Percentiles rank a stretch among this genome's conserved stretches.
Evolutionary conservation across 2,329 filamentous ascomycete species (phyloP).

Genomic region (Epichloe uncinata): DNA sequence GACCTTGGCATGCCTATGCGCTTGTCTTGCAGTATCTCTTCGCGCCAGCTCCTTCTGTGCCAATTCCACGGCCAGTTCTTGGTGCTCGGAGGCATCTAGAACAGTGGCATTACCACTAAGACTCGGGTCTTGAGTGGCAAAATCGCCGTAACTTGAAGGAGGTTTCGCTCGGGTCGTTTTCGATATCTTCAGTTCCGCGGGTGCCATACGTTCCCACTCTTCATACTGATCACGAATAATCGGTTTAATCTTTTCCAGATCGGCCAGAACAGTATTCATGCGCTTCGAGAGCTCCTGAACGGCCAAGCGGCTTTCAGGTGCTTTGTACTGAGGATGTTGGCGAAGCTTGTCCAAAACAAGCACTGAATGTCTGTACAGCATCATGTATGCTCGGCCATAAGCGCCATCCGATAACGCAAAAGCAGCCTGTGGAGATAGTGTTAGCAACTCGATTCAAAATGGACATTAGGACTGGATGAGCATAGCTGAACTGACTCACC

Average conservation of each 20-base stretch:
- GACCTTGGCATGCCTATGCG: slow-evolving; percentile 35
- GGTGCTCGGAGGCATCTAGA: slow-evolving; percentile 56
- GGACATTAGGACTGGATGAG: not conserved
- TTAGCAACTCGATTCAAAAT: not conserved
- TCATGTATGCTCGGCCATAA: slow-evolving; percentile 75
- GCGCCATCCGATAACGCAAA: slow-evolving; percentile 81
- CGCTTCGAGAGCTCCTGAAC: slow-evolving; percentile 40
- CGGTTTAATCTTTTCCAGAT: slow-evolving; percentile 69
- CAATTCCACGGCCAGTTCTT: slow-evolving; percentile 63
- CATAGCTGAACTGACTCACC: slow-evolving; percentile 35
- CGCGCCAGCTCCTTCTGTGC: slow-evolving; percentile 60
- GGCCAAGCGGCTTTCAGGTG: slow-evolving; percentile 49
- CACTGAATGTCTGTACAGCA: slow-evolving; percentile 78
- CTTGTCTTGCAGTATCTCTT: slow-evolving; percentile 47
- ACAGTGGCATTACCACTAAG: slow-evolving; percentile 43
- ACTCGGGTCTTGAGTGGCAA: slow-evolving; percentile 46
- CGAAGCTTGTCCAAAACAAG: slow-evolving; percentile 68
- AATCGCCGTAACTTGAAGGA: slow-evolving; percentile 28
- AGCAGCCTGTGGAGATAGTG: slow-evolving; percentile 44
- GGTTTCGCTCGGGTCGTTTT: slow-evolving; percentile 9
- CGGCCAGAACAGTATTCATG: slow-evolving; percentile 46
- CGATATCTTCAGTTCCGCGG: slow-evolving; percentile 17
- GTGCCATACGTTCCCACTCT: slow-evolving; percentile 47
- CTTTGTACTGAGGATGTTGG: slow-evolving; percentile 61
- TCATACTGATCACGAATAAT: slow-evolving; percentile 58